A percentile compares a stretch with the other conserved stretches of the same genome.
These are phyloP conservation scores for Apostasia ramifera DNA, from an alignment of 106 monocot species.

Conservation along the genomic window DNA sequence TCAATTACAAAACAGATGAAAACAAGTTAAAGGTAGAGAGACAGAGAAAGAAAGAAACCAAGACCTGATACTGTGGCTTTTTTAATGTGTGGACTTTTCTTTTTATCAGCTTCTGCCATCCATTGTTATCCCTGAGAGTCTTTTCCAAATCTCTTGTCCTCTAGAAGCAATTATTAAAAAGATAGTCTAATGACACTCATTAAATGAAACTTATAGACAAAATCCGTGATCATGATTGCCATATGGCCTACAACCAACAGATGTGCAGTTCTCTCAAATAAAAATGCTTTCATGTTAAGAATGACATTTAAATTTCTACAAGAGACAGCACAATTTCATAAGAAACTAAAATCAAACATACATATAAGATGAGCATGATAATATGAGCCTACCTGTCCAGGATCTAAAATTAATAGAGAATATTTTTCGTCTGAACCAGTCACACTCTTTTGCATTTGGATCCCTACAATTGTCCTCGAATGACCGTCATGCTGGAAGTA, in stretches of 20 bases:
- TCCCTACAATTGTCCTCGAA: slow-evolving; percentile 92
- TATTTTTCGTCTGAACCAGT: slow-evolving; percentile 37
- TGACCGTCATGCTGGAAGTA: slow-evolving; percentile 98
- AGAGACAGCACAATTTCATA: no score
- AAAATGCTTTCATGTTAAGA: no score
- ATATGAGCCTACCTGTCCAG: slow-evolving; percentile 49
- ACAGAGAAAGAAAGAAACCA: not conserved
- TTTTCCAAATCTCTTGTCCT: slow-evolving; percentile 70
- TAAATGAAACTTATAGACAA: no score
- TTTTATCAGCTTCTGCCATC: slow-evolving; percentile 87
- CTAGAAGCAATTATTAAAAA: slow-evolving; percentile 17
- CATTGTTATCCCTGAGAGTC: slow-evolving; percentile 48
- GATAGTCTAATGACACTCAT: no score
- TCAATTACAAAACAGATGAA: not conserved
- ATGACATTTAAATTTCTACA: no score
- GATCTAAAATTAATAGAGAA: slow-evolving; percentile 80
- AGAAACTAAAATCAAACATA: no score
- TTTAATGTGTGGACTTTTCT: slow-evolving; percentile 76
- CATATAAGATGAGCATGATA: not conserved
- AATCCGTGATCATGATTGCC: no score
- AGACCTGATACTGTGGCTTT: slow-evolving; percentile 94
- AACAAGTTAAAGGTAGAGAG: not conserved
- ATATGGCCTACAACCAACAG: no score
- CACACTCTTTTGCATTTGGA: slow-evolving; percentile 55
- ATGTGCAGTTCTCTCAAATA: no score